phyloP scores from a whole-genome alignment of 768 basidiomycete species.

The Mycena latifolia region DNA sequence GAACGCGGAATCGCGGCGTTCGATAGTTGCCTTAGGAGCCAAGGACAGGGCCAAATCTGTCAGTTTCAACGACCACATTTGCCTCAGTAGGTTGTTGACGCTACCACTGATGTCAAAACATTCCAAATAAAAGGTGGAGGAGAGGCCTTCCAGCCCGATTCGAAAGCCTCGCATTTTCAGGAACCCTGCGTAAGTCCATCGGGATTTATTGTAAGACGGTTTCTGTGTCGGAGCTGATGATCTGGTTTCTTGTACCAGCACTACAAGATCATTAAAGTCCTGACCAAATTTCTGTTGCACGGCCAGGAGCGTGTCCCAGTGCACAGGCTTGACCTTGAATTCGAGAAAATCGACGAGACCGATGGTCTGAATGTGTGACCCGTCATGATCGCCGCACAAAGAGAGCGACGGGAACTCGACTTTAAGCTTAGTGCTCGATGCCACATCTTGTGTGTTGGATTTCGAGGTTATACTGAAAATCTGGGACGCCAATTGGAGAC shows the following conservation, averaged over 20 bases:
- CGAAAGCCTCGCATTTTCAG: slow-evolving; percentile 85
- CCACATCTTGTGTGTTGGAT: slow-evolving; percentile 50
- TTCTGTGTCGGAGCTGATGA: slow-evolving; percentile 38
- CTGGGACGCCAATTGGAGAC: slow-evolving; percentile 74
- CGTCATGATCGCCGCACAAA: slow-evolving; percentile 69
- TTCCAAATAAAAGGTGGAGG: slow-evolving; percentile 81
- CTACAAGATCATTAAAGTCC: slow-evolving; percentile 86
- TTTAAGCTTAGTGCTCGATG: slow-evolving; percentile 65
- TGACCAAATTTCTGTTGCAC: slow-evolving; percentile 93
- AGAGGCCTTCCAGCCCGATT: slow-evolving; percentile 79
- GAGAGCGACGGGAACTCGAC: slow-evolving; percentile 76
- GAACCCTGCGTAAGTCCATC: slow-evolving; percentile 60
- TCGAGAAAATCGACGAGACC: slow-evolving; percentile 77
- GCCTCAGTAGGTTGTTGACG: slow-evolving; percentile 58
- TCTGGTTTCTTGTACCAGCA: slow-evolving; percentile 74
- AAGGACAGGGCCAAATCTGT: slow-evolving; percentile 88
- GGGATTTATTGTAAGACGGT: slow-evolving; percentile 11
- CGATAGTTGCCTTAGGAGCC: slow-evolving; percentile 64
- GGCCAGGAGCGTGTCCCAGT: slow-evolving; percentile 86
- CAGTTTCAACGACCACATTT: slow-evolving; percentile 77
- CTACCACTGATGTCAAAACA: slow-evolving; percentile 81
- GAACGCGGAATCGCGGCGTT: slow-evolving; percentile 54
- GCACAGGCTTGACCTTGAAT: slow-evolving; percentile 81
- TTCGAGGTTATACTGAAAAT: slow-evolving; percentile 68
- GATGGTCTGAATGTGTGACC: slow-evolving; percentile 61